Percentiles rank a stretch among this genome's conserved stretches.
These are phyloP conservation scores for Candida alai DNA, from an alignment of 805 yeast genomes.

Conservation along the genomic window DNA sequence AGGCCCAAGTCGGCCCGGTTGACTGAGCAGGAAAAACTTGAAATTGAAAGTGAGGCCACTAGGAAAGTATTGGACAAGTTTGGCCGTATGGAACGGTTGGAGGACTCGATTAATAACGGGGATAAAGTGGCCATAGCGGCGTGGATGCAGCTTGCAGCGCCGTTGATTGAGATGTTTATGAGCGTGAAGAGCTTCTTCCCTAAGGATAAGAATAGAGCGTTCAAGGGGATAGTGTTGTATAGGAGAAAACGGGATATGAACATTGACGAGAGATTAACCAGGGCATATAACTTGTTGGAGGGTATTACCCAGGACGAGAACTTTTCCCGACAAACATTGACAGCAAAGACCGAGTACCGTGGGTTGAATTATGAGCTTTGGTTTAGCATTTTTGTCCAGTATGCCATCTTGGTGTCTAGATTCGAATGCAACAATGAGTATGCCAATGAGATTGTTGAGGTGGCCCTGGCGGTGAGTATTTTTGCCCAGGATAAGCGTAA, in stretches of 20 bases:
- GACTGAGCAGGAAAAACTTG: constrained; percentile 45
- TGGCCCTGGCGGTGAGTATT: constrained; percentile 74
- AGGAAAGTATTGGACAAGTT: constrained; percentile 54
- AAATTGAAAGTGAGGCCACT: constrained; percentile 55
- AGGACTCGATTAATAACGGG: constrained; percentile 25
- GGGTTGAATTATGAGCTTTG: constrained; percentile 77
- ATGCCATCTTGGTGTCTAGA: constrained; percentile 63
- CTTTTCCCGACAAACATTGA: constrained; percentile 29
- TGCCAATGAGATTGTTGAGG: constrained; percentile 52
- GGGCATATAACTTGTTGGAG: constrained; percentile 63
- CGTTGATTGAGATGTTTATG: constrained; percentile 77
- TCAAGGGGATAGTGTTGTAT: constrained; percentile 63
- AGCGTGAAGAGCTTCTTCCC: constrained; percentile 77
- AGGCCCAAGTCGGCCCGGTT: constrained; percentile 17
- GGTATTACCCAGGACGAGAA: constrained; percentile 38
- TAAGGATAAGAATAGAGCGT: constrained; percentile 64
- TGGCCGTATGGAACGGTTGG: constrained; percentile 50
- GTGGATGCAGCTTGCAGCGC: constrained; percentile 84
- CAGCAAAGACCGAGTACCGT: constrained; percentile 60
- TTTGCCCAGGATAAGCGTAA: constrained; percentile 64
- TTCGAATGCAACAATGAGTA: constrained; percentile 60
- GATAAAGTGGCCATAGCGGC: constrained; percentile 62
- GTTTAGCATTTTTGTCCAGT: constrained; percentile 81
- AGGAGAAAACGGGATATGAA: constrained; percentile 59
- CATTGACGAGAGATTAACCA: constrained; percentile 67